These are phyloP conservation scores for Citrus reticulata DNA, from an alignment of 345 rosid species.

Conservation along the genomic window DNA sequence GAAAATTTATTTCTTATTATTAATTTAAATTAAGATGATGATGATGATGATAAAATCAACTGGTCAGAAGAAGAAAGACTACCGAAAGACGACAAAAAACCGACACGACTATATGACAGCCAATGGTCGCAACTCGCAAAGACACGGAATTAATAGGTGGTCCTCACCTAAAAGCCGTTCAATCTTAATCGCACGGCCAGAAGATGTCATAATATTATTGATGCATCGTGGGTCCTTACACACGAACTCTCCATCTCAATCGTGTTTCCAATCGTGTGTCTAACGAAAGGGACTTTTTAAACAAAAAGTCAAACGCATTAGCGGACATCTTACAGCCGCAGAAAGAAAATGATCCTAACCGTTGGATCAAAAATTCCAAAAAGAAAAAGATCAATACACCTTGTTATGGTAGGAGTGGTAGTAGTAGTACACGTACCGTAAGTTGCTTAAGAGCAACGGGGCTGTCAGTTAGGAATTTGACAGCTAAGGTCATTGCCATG, in stretches of 20 bases:
- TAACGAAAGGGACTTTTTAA: conserved; percentile 31
- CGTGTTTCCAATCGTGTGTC: conserved; percentile 42
- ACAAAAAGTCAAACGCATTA: conserved; percentile 34
- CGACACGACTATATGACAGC: conserved; percentile 25
- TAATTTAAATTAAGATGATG: too few species aligned
- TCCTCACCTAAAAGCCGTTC: conserved; percentile 43
- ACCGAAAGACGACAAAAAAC: not conserved
- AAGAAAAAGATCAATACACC: not conserved
- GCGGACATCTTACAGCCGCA: conserved; percentile 13
- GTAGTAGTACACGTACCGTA: conserved; percentile 41
- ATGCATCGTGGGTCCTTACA: conserved; percentile 10
- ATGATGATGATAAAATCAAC: not conserved
- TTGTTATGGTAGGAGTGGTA: not conserved
- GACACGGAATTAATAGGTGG: conserved; percentile 40
- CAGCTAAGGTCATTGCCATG: conserved; percentile 81
- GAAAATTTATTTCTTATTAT: too few species aligned
- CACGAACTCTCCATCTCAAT: conserved; percentile 21
- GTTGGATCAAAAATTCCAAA: conserved; percentile 24
- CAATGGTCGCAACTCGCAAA: conserved; percentile 23
- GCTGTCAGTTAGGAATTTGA: conserved; percentile 68
- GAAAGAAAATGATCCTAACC: conserved; percentile 29
- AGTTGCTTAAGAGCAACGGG: conserved; percentile 60
- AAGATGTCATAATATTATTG: conserved; percentile 16
- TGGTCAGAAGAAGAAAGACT: not conserved
- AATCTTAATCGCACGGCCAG: conserved; percentile 41